Percentiles rank a stretch among this genome's conserved stretches.
Conservation (phyloP, 2,329 filamentous ascomycete genomes). For the Graphiopsis chlorocephala region DNA sequence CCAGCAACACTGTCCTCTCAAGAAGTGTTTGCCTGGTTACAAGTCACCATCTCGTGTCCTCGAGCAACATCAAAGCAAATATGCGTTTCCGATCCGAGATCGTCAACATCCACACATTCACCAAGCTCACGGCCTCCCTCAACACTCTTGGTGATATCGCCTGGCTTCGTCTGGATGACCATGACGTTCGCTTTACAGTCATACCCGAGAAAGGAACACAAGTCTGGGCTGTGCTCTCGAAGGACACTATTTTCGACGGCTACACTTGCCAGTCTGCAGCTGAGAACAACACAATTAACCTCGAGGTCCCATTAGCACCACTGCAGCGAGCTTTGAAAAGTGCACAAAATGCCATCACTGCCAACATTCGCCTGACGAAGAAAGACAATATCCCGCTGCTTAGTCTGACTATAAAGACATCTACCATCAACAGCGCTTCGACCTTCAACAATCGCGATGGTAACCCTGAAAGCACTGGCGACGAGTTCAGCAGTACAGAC, state of each 20-base stretch:
- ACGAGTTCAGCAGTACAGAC: conserved; percentile 17
- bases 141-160: conserved; percentile 74
- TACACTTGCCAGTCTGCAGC: conserved; percentile 86
- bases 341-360: conserved; percentile 74
- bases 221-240: conserved; percentile 63
- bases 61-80: conserved; percentile 35
- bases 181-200: conserved; percentile 87
- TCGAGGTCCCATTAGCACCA: conserved; percentile 85
- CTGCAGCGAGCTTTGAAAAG: conserved; percentile 91
- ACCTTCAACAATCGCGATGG: conserved; percentile 24
- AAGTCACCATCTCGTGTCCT: not conserved
- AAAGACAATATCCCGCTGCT: conserved; percentile 84
- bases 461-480: conserved; percentile 18
- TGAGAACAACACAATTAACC: conserved; percentile 83
- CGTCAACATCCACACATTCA: conserved; percentile 38
- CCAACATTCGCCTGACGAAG: conserved; percentile 86
- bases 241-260: conserved; percentile 78
- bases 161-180: conserved; percentile 85
- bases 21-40: not conserved
- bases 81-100: conserved; percentile 33
- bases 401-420: conserved; percentile 83
- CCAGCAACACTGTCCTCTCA: not conserved
- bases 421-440: conserved; percentile 54
- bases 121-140: conserved; percentile 60
- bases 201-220: conserved; percentile 93